phyloP scores from a whole-genome alignment of 1,284 basidiomycete genomes.

The Sphagnurus paluster region DNA sequence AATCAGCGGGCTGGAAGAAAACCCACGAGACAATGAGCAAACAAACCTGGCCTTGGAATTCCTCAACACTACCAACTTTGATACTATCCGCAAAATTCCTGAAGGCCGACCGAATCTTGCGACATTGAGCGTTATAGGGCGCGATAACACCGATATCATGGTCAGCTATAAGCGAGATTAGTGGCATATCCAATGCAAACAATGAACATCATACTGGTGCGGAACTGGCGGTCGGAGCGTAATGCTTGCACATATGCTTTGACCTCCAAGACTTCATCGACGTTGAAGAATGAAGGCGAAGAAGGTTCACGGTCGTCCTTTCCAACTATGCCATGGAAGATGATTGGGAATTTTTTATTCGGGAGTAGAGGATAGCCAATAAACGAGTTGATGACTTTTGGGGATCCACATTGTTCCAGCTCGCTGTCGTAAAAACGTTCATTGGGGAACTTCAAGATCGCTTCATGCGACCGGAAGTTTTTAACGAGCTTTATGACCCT shows the following conservation, averaged over 20 bases:
- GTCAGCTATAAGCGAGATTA: conserved; percentile 28
- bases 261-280: conserved; percentile 54
- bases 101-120: conserved; percentile 40
- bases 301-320: conserved; percentile 59
- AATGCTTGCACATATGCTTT: conserved; percentile 41
- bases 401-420: conserved; percentile 46
- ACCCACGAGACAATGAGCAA: not conserved
- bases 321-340: conserved; percentile 61
- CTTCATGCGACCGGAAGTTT: conserved; percentile 59
- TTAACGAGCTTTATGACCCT: conserved; percentile 61
- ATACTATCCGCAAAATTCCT: conserved; percentile 25
- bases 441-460: conserved; percentile 57
- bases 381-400: conserved; percentile 37
- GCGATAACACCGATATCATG: conserved; percentile 62
- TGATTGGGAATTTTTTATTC: conserved; percentile 50
- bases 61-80: conserved; percentile 66
- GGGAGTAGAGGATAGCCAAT: conserved; percentile 42
- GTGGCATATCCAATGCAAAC: not conserved
- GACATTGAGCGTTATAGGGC: conserved; percentile 60
- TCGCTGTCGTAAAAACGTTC: conserved; percentile 56
- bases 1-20: conserved; percentile 9
- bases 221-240: conserved; percentile 31
- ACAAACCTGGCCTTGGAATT: conserved; percentile 65
- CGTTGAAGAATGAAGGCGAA: conserved; percentile 69
- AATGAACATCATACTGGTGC: conserved; percentile 38